Conservation (phyloP, 768 basidiomycete genomes). For the Collybia sp. region DNA sequence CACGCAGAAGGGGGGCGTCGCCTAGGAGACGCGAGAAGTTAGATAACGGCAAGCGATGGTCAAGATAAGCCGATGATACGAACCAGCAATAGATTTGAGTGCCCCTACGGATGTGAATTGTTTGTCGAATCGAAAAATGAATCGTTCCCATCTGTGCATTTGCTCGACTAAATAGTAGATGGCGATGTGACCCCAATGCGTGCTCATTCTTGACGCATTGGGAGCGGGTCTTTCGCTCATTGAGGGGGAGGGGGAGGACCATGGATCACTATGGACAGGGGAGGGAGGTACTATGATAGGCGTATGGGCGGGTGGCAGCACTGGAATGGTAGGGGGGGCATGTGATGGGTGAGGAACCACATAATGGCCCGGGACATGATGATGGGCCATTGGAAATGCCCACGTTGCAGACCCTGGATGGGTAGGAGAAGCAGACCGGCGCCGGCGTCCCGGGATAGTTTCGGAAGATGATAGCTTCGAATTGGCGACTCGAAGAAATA, state of each 20-base stretch:
- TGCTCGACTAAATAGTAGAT: slow-evolving; percentile 76
- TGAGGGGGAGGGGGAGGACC: slow-evolving; percentile 23
- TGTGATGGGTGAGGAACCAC: slow-evolving; percentile 27
- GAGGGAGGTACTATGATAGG: slow-evolving; percentile 46
- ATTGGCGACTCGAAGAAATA: slow-evolving; percentile 56
- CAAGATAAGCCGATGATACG: slow-evolving; percentile 13
- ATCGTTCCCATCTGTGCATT: slow-evolving; percentile 80
- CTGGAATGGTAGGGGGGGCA: slow-evolving; percentile 19
- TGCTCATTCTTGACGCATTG: slow-evolving; percentile 37
- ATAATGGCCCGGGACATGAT: slow-evolving; percentile 28
- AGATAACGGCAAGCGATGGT: slow-evolving; percentile 3
- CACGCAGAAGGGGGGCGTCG: slow-evolving; percentile 65
- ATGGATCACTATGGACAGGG: slow-evolving; percentile 32
- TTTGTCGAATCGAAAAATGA: slow-evolving; percentile 76
- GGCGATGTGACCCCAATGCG: slow-evolving; percentile 78
- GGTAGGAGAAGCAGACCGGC: slow-evolving; percentile 25
- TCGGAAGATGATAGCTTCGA: slow-evolving; percentile 16
- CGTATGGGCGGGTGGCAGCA: slow-evolving; percentile 30
- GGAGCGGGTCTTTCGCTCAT: slow-evolving; percentile 17
- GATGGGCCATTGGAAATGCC: slow-evolving; percentile 24
- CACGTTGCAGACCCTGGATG: slow-evolving; percentile 25
- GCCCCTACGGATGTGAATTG: slow-evolving; percentile 72
- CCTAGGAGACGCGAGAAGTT: slow-evolving; percentile 33
- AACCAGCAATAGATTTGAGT: slow-evolving; percentile 69
- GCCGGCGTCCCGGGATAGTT: slow-evolving; percentile 17